Evolutionary conservation across 1,284 basidiomycete genomes (phyloP).

Genomic region (Ustilago crameri): DNA sequence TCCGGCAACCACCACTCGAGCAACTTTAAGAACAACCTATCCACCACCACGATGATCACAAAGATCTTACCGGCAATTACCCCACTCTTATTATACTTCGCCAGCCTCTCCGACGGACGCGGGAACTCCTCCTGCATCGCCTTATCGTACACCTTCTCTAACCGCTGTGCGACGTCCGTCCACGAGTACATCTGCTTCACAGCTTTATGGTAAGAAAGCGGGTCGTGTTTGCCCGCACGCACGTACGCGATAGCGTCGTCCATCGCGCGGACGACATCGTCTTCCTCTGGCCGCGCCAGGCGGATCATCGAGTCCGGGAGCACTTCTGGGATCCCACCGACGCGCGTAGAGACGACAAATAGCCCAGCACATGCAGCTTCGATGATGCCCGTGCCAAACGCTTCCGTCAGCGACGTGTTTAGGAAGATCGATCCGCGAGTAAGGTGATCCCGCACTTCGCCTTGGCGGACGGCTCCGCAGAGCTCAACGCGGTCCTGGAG

Average conservation of each 20-base stretch:
- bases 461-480: slow-evolving; percentile 82
- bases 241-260: slow-evolving; percentile 82
- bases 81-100: slow-evolving; percentile 75
- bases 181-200: slow-evolving; percentile 88
- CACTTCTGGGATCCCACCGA: slow-evolving; percentile 95
- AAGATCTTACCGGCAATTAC: slow-evolving; percentile 81
- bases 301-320: slow-evolving; percentile 92
- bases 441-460: slow-evolving; percentile 85
- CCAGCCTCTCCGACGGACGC: slow-evolving; percentile 42
- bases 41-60: slow-evolving; percentile 80
- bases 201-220: slow-evolving; percentile 79
- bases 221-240: slow-evolving; percentile 78
- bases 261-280: slow-evolving; percentile 84
- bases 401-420: slow-evolving; percentile 94
- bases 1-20: slow-evolving; percentile 71
- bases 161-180: slow-evolving; percentile 81
- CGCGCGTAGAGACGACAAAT: slow-evolving; percentile 91
- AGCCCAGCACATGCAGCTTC: slow-evolving; percentile 95
- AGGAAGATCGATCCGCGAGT: slow-evolving; percentile 87
- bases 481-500: slow-evolving; percentile 91
- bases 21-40: slow-evolving; percentile 80
- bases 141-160: slow-evolving; percentile 82
- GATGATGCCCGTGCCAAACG: slow-evolving; percentile 94
- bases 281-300: slow-evolving; percentile 88
- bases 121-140: slow-evolving; percentile 72